Conservation (phyloP, 441 rosid species). For the Sinapis alba region DNA sequence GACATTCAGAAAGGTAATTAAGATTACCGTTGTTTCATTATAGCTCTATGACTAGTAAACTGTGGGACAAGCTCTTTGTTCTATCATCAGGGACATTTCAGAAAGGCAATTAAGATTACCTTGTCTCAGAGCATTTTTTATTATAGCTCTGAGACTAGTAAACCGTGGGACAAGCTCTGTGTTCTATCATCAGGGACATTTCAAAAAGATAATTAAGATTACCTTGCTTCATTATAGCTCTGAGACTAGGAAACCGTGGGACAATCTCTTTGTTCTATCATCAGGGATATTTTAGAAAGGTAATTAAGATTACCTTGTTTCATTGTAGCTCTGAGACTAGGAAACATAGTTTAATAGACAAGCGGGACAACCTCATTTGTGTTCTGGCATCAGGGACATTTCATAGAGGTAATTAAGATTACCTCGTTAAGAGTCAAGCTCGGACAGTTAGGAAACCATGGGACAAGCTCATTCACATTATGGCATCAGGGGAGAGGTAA, state of each 20-base stretch:
- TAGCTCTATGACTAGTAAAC: not conserved
- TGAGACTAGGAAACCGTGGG: not conserved
- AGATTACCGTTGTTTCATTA: not conserved
- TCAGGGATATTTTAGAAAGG: not conserved
- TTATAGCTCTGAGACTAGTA: too few relatives aligned
- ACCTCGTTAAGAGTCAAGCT: not conserved
- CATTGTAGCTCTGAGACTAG: not conserved
- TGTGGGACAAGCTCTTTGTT: not conserved
- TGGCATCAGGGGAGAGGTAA: not conserved
- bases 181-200: not conserved
- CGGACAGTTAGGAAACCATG: not conserved
- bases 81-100: not conserved
- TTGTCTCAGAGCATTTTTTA: too few relatives aligned
- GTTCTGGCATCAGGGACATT: not conserved
- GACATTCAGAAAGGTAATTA: not conserved
- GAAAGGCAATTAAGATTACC: too few relatives aligned
- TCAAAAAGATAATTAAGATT: too few relatives aligned
- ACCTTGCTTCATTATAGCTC: too few relatives aligned
- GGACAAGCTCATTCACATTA: not conserved
- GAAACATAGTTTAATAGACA: too few relatives aligned
- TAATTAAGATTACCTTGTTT: not conserved
- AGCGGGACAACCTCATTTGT: not conserved
- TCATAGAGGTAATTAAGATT: not conserved
- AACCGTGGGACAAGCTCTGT: too few relatives aligned
- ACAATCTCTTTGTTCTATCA: not conserved